Evolutionary conservation across 441 rosid genomes (phyloP), one percentile per base, ranked within the genome.

Genomic region (Populus hybrid): DNA sequence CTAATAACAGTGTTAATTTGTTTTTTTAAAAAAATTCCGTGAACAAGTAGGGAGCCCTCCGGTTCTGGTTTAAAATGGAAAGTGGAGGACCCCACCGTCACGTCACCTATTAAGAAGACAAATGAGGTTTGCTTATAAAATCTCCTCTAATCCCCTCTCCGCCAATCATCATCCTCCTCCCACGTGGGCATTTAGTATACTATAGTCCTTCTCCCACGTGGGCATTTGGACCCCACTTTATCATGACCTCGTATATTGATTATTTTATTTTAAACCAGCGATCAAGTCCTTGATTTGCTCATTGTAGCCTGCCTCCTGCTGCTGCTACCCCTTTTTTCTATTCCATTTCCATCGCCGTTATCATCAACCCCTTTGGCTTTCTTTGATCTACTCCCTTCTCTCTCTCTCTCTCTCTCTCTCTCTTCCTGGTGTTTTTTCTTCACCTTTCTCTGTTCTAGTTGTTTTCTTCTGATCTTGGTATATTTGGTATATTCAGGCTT

Each of bases 161-260:
- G 46, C 99, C 99, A 95, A 95, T 95, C 92, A 81, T 67, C 84
- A 4, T 26, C 81, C 64, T 73, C 72, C 76, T 67, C 93, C 95
- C 99, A 92, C 93, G 95, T 90, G 99, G 83, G 86, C 5, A 6
- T 40, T 40, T 40, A 40, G 50, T 40, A 4, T 40, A 40, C 12
- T 12, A 10, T 40, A 10, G 50, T 26, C 81, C 64, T 73, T 69
- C 76, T 69, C 93, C 95, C 99, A 92, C 93, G 95, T 90, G 99
- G 83, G 86, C 5, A 10, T 1, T 8, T 68, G 83, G 92, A 50
- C 86, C 93, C 90, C 85, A 75, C 82, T 28, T 20, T 5, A 34
- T 59, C 61, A 38, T 70, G 77, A 10, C 36, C 23, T 77, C 79
- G 71, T 68, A 0, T 42, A 30, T n/a, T 80, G 78, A 23, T 61